These are phyloP conservation scores for Penicillium sp. DNA, from an alignment of 2,329 filamentous ascomycete species.

Conservation along the genomic window DNA sequence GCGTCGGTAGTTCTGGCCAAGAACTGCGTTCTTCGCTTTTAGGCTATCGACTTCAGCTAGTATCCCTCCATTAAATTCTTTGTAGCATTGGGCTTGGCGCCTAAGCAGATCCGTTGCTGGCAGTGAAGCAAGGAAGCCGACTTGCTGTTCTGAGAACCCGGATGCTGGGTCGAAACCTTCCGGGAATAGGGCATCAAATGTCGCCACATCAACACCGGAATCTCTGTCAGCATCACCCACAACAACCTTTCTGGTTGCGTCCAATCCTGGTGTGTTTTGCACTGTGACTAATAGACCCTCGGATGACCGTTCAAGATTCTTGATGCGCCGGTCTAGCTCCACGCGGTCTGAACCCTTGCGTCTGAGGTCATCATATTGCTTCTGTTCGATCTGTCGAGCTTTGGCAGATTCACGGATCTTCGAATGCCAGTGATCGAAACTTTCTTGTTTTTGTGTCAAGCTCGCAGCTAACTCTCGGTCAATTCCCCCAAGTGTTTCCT, in stretches of 20 bases:
- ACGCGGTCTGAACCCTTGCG: constrained; percentile 61
- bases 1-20: constrained; percentile 82
- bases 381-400: constrained; percentile 73
- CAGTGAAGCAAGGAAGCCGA: constrained; percentile 48
- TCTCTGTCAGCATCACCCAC: constrained; percentile 50
- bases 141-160: constrained; percentile 40
- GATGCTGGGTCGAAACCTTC: constrained; percentile 40
- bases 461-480: constrained; percentile 76
- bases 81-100: constrained; percentile 68
- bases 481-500: constrained; percentile 75
- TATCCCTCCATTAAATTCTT: constrained; percentile 64
- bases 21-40: constrained; percentile 74
- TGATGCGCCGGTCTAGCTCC: constrained; percentile 66
- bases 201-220: constrained; percentile 34
- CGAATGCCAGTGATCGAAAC: constrained; percentile 76
- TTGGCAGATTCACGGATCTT: constrained; percentile 77
- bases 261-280: constrained; percentile 47
- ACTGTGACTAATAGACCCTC: constrained; percentile 64
- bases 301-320: constrained; percentile 72
- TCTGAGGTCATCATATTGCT: constrained; percentile 68
- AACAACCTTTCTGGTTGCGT: constrained; percentile 43
- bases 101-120: constrained; percentile 62
- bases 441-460: constrained; percentile 77
- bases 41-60: constrained; percentile 66
- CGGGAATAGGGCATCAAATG: constrained; percentile 37